Conservation (phyloP, 371 early-diverging fungal species). For the Mucor velutinosus region DNA sequence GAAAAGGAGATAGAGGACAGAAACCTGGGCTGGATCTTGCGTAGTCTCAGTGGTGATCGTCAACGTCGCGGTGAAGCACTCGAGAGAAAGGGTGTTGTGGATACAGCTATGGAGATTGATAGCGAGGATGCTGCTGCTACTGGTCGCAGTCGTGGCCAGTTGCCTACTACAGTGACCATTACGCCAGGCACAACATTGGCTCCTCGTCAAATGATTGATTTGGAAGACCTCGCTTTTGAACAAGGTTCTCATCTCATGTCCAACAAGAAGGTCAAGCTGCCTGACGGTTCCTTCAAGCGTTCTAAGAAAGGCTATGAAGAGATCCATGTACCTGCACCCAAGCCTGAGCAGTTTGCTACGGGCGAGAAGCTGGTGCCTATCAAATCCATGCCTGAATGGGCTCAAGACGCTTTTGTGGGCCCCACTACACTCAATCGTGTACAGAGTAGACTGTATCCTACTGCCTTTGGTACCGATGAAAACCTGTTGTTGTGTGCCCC, state of each 20-base stretch:
- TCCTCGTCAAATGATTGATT: constrained; percentile 73
- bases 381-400: constrained; percentile 83
- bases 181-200: constrained; percentile 54
- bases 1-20: constrained; percentile 71
- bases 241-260: constrained; percentile 97
- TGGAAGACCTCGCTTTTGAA: constrained; percentile 83
- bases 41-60: constrained; percentile 65
- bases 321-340: constrained; percentile 94
- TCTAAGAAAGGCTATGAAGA: constrained; percentile 97
- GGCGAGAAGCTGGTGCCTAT: constrained; percentile 78
- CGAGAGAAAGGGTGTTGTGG: constrained; percentile 72
- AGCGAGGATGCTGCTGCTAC: constrained; percentile 12
- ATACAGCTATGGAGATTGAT: constrained; percentile 56
- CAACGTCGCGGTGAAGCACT: constrained; percentile 73
- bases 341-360: constrained; percentile 63
- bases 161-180: constrained; percentile 46
- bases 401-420: constrained; percentile 79
- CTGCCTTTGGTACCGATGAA: constrained; percentile 87
- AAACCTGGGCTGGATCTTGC: constrained; percentile 75
- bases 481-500: constrained; percentile 99
- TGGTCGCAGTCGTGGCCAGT: constrained; percentile 46
- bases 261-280: constrained; percentile 92
- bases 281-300: constrained; percentile 92
- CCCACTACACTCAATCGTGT: constrained; percentile 83
- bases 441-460: constrained; percentile 89